These are phyloP conservation scores for Corinectria fuckeliana DNA, from an alignment of 2,329 filamentous ascomycete species.

Conservation along the genomic window DNA sequence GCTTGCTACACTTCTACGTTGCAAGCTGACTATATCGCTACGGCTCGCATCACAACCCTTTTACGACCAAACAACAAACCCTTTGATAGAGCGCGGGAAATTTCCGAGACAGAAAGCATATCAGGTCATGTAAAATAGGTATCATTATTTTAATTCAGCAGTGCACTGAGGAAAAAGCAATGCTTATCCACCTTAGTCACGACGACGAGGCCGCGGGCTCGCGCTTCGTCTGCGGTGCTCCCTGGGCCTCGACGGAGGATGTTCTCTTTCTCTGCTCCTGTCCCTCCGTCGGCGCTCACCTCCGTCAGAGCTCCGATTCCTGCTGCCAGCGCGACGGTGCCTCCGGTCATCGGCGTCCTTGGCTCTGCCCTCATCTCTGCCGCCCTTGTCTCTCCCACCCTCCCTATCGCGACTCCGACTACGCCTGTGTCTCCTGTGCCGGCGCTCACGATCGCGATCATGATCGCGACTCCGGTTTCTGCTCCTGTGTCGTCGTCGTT, in stretches of 20 bases:
- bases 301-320: constrained; percentile 17
- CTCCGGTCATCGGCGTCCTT: constrained; percentile 23
- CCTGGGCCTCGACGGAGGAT: constrained; percentile 30
- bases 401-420: constrained; percentile 42
- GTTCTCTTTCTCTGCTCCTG: constrained; percentile 34
- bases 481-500: constrained; percentile 46
- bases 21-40: too few species aligned
- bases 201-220: constrained; percentile 13
- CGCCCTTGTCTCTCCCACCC: constrained; percentile 25
- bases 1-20: too few species aligned
- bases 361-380: constrained; percentile 9
- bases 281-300: constrained; percentile 26
- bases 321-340: constrained; percentile 16
- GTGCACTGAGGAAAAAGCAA: background rate
- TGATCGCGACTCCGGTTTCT: constrained; percentile 44
- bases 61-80: too few species aligned
- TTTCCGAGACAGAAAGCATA: background rate
- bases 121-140: background rate
- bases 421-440: constrained; percentile 42
- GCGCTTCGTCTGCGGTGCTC: constrained; percentile 21
- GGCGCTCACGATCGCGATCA: constrained; percentile 37
- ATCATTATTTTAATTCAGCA: constrained; percentile 3
- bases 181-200: background rate
- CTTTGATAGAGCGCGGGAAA: background rate
- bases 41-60: too few species aligned